A percentile compares a stretch with the other conserved stretches of the same genome.
Conservation (phyloP, 2,329 filamentous ascomycete species). For the Apiospora kogelbergensis region DNA sequence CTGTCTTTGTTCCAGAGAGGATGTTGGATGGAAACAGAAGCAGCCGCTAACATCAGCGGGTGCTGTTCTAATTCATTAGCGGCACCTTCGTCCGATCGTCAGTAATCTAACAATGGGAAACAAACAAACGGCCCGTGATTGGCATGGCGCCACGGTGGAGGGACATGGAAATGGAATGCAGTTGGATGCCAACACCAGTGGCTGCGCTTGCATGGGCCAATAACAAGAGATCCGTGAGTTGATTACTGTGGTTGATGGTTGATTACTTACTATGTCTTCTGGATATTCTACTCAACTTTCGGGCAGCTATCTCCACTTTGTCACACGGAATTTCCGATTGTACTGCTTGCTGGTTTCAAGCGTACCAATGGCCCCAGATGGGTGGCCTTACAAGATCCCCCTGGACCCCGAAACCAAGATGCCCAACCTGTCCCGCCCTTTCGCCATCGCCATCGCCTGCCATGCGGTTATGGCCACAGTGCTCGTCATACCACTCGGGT, state of each 20-base stretch:
- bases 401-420: conserved; percentile 22
- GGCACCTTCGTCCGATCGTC: background rate
- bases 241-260: background rate
- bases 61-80: background rate
- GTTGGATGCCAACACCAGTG: background rate
- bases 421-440: conserved; percentile 14
- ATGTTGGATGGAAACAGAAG: background rate
- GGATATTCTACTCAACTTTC: background rate
- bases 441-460: no score
- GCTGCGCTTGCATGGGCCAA: background rate
- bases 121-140: background rate
- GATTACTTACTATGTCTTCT: background rate
- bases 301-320: background rate
- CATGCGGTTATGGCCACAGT: background rate
- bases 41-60: background rate
- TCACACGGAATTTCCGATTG: background rate
- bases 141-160: background rate
- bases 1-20: background rate
- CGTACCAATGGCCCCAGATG: conserved; percentile 18
- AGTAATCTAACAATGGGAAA: background rate
- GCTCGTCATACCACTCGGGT: conserved; percentile 18
- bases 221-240: background rate
- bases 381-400: conserved; percentile 19
- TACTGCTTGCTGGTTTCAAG: conserved; percentile 12
- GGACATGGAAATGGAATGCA: background rate